These are phyloP conservation scores for Neurospora sublineolata DNA, from an alignment of 495 filamentous ascomycete species.

Conservation along the genomic window DNA sequence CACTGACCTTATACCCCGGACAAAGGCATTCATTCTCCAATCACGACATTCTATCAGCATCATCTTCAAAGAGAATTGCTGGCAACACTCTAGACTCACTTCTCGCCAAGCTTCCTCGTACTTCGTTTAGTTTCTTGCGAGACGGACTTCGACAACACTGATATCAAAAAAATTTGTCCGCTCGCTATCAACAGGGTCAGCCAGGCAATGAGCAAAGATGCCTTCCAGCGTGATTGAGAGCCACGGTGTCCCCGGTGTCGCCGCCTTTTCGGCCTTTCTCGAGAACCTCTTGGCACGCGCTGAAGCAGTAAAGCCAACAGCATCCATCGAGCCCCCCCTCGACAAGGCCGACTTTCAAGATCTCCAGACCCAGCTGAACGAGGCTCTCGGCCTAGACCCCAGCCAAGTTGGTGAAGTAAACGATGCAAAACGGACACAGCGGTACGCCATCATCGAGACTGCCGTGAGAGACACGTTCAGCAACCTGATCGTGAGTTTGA, in stretches of 20 bases:
- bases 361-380: conserved; percentile 29
- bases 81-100: not conserved
- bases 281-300: conserved; percentile 53
- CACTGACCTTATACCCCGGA: not conserved
- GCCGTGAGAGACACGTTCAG: conserved; percentile 72
- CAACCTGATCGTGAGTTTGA: conserved; percentile 50
- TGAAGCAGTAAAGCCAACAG: conserved; percentile 49
- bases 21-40: not conserved
- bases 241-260: conserved; percentile 46
- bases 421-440: conserved; percentile 32
- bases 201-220: conserved; percentile 21
- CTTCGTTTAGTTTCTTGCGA: not conserved
- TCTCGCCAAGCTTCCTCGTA: not conserved
- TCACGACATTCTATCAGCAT: not conserved
- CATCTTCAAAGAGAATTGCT: not conserved
- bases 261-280: conserved; percentile 43
- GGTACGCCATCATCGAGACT: conserved; percentile 61
- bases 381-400: conserved; percentile 21
- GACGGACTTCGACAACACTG: not conserved
- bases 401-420: conserved; percentile 2
- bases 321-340: conserved; percentile 68
- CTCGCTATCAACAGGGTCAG: not conserved
- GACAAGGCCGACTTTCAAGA: conserved; percentile 47
- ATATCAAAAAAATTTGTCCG: not conserved
- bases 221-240: conserved; percentile 24